Base-by-base conservation (phyloP, 148 eudicot genomes). In the Persicaria maculosa region DNA sequence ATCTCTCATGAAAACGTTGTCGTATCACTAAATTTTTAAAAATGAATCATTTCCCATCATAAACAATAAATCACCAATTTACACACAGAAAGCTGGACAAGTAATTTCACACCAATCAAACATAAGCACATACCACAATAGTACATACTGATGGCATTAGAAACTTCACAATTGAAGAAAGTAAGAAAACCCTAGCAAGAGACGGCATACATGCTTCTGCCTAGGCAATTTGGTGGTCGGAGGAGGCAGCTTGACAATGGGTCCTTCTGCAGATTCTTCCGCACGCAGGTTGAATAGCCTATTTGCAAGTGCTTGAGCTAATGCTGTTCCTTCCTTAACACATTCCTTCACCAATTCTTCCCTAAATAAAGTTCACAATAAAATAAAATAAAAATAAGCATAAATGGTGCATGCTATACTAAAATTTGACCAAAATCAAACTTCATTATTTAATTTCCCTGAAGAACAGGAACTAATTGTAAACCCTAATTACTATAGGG, bases 161-260 rank as follows among this genome's bases (percentile, higher is more conserved):
- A 17, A 1, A 17, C 10, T 8, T 9, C 31, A n/a, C 52, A 74
- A 20, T 44, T 5, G 47, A 54, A 75, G n/a, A 50, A 46, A 75
- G 53, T 57, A 68, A 58, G 76, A 17, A 17, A 43, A 40, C 31
- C 62, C 9, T 15, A 11, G 15, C 44, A 70, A 67, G 47, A 57
- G 81, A 47, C 6, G 48, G 36, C 84, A 53, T 88, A 93, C 98
- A 59, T 91, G 98, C 79, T 94, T 91, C 76, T 83, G 90, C 77
- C 98, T 85, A 44, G 98, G 98, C 89, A 94, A 83, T 85, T 79
- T 88, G 44, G 92, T 90, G 20, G 89, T 86, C 8, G 93, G 88
- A 50, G 83, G 78, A 15, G 98, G 97, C 85, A 94, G 78, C 47
- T 78, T 85, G 58, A 91, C 86, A 72, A 91, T 78, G 6, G 98